Percentiles rank a stretch among this genome's conserved stretches.
Evolutionary conservation across 2,329 filamentous ascomycete species (phyloP).

Genomic region (Fusarium nematophilum): DNA sequence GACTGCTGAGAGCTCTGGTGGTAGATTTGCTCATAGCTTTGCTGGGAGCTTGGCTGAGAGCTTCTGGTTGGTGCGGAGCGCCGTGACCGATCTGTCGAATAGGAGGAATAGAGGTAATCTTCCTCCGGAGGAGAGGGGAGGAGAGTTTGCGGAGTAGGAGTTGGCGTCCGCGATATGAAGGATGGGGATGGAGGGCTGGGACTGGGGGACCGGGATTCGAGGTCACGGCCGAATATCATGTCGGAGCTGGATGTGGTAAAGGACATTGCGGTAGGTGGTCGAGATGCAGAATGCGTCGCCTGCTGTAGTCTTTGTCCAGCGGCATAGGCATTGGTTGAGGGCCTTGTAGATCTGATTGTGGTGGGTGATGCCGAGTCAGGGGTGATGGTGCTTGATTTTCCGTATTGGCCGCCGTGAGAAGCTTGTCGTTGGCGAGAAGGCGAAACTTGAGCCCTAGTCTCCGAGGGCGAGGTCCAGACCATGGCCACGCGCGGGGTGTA

Average conservation of each 20-base stretch:
- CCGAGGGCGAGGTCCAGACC: conserved; percentile 49
- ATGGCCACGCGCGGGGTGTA: conserved; percentile 52
- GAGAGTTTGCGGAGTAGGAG: conserved; percentile 12
- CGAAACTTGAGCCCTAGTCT: conserved; percentile 4
- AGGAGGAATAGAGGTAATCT: conserved; percentile 2
- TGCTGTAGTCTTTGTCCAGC: conserved; percentile 13
- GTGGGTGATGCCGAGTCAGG: conserved; percentile 10
- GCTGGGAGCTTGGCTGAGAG: neutral
- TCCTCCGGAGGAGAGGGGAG: conserved; percentile 30
- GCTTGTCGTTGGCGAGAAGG: conserved; percentile 10
- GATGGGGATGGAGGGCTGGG: neutral
- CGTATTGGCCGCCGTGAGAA: conserved; percentile 7
- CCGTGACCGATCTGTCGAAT: conserved; percentile 7
- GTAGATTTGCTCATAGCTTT: neutral
- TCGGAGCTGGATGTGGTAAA: conserved; percentile 38
- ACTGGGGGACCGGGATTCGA: conserved; percentile 13
- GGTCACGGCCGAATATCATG: conserved; percentile 25
- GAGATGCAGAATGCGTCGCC: conserved; percentile 1
- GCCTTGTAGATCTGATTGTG: conserved; percentile 16
- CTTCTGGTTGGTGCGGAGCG: neutral
- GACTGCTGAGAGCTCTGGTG: conserved; percentile 11
- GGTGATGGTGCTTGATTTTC: conserved; percentile 20
- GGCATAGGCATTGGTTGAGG: neutral
- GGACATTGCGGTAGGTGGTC: conserved; percentile 31
- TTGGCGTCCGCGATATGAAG: conserved; percentile 29